Percentiles rank a stretch among this genome's conserved stretches.
Evolutionary conservation across 257 asterid species (phyloP).

Genomic region (Misopates orontium): DNA sequence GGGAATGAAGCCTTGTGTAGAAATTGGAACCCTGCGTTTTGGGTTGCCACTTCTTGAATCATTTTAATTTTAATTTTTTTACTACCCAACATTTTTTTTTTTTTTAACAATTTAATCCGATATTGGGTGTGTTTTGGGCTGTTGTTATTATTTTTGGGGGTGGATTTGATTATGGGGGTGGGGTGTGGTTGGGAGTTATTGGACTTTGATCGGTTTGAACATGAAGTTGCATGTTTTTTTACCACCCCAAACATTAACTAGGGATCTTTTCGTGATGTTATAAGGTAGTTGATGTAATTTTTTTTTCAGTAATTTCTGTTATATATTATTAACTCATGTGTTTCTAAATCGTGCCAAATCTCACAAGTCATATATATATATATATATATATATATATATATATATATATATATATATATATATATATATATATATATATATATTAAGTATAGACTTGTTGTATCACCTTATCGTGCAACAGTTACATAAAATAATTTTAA

Average conservation of each 20-base stretch:
- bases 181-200: neutral
- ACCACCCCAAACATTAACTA: neutral
- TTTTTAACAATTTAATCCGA: neutral
- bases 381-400: too few relatives aligned
- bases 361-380: too few relatives aligned
- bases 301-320: neutral
- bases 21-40: constrained; percentile 59
- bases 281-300: neutral
- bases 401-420: too few relatives aligned
- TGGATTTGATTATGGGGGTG: neutral
- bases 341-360: too few relatives aligned
- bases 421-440: too few relatives aligned
- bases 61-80: constrained; percentile 2
- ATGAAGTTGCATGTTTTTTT: constrained; percentile 4
- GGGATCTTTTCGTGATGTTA: neutral
- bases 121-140: too few relatives aligned
- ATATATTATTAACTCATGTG: neutral
- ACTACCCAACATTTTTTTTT: neutral
- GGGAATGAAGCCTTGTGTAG: constrained; percentile 44
- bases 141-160: neutral
- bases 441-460: too few relatives aligned
- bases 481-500: too few relatives aligned
- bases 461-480: too few relatives aligned
- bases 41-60: constrained; percentile 58
- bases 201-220: neutral